Conservation (phyloP, 2,329 filamentous ascomycete species). For the Verticillium tricorpus region DNA sequence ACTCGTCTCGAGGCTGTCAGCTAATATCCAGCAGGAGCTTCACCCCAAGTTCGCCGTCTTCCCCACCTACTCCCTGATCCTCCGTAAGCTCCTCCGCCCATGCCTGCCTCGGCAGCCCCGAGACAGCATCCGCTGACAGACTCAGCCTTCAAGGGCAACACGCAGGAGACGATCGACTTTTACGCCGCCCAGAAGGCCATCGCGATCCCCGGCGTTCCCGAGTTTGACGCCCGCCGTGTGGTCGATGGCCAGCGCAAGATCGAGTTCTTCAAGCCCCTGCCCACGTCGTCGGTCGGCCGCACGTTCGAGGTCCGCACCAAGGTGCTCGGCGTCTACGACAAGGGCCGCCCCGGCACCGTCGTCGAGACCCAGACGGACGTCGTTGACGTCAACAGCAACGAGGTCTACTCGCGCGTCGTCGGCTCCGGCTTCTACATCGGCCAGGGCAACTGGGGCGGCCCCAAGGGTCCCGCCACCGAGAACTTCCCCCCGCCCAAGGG, state of each 20-base stretch:
- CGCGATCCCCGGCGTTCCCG: conserved; percentile 71
- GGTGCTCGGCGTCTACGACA: conserved; percentile 84
- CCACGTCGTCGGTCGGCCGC: conserved; percentile 63
- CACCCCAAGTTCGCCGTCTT: conserved; percentile 84
- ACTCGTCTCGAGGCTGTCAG: not conserved
- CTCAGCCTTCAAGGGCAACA: conserved; percentile 69
- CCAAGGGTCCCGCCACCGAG: conserved; percentile 77
- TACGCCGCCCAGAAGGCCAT: conserved; percentile 64
- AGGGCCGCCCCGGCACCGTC: conserved; percentile 78
- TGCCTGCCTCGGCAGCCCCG: not conserved
- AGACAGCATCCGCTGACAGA: not conserved
- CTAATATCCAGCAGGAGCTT: conserved; percentile 58
- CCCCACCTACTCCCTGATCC: conserved; percentile 80
- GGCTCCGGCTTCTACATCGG: conserved; percentile 75
- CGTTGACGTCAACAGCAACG: conserved; percentile 63
- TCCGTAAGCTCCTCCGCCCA: conserved; percentile 48
- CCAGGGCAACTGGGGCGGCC: conserved; percentile 80
- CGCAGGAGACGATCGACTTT: conserved; percentile 78
- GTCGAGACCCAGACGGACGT: conserved; percentile 75
- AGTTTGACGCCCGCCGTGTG: conserved; percentile 68
- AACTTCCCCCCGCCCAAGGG: conserved; percentile 74
- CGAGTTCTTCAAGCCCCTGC: conserved; percentile 71
- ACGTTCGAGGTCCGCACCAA: conserved; percentile 74
- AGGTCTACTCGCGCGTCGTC: conserved; percentile 66
- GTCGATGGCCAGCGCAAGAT: conserved; percentile 83